Evolutionary conservation across 805 yeast genomes (phyloP), one percentile per base, ranked within the genome.

Genomic region (Alloascoidea africana): DNA sequence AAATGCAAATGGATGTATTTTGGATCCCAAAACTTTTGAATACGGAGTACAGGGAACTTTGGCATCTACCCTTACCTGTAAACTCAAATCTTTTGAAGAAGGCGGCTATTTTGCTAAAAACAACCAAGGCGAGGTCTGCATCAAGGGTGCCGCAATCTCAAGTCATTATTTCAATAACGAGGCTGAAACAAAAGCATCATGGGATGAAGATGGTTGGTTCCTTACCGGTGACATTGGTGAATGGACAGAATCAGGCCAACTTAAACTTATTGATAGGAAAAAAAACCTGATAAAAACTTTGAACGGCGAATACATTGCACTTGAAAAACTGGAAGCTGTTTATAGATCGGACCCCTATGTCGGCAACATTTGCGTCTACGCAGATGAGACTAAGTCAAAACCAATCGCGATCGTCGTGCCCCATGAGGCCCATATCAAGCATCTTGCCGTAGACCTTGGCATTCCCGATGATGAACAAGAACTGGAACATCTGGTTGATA

Each of bases 231-330:
- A 82, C 58, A 79, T 82, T 57, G 87, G 83, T 54, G 80, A 77
- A 59, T 82, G 93, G 93, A 68, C 81, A 36, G 38, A 70, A 16
- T 67, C 65, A 45, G 93, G 93, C 47, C 73, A 72, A 39, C 66
- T 82, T 53, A 75, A 69, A 54, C 65, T 82, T 40, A 77, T 82
- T 55, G 93, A 82, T 59, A 74, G 93, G 59, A 78, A 71, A 63
- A 82, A 82, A 68, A 82, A 82, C 53, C 65, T 82, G 60, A 87
- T 82, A 39, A 82, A 82, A 63, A 82, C 93, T 17, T 65, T 69
- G 50, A 82, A 82, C 53, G 93, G 93, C 63, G 93, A 82, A 59
- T 82, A 82, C 56, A 81, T 82, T 55, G 93, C 93, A 2, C 67
- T 82, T 53, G 93, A 82, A 55, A 82, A 80, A 59, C 59, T 82